Conservation (phyloP, 164 flowering plant genomes). For the Vitis cinerea region DNA sequence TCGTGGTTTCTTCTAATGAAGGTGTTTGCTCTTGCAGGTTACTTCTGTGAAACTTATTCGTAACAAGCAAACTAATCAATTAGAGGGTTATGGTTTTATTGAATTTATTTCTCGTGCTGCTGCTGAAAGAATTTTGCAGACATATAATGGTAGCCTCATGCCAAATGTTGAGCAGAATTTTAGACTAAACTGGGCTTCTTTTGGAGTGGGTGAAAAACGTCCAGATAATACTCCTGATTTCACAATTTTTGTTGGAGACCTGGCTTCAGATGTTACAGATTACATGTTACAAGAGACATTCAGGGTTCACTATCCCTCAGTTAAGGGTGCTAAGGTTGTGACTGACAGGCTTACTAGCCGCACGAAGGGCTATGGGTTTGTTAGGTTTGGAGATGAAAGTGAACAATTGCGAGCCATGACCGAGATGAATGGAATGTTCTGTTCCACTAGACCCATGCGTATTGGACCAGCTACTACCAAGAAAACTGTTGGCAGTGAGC, state of each 20-base stretch:
- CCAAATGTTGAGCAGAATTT: conserved; percentile 51
- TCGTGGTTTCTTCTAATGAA: background rate
- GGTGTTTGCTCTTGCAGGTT: conserved; percentile 30
- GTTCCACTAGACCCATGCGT: conserved; percentile 61
- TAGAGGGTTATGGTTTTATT: conserved; percentile 64
- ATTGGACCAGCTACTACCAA: conserved; percentile 59
- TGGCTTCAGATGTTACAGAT: conserved; percentile 65
- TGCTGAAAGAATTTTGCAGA: conserved; percentile 50
- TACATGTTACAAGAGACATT: conserved; percentile 53
- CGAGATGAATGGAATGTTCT: conserved; percentile 59
- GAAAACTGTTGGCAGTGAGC: conserved; percentile 30
- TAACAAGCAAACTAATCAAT: conserved; percentile 47
- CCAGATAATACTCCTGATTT: conserved; percentile 45
- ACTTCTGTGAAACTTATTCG: conserved; percentile 46
- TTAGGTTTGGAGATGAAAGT: conserved; percentile 57
- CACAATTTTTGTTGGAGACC: conserved; percentile 66
- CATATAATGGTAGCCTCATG: conserved; percentile 47
- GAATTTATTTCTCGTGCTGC: conserved; percentile 49
- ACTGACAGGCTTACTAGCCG: conserved; percentile 57
- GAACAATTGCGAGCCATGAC: conserved; percentile 58
- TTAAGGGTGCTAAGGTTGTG: conserved; percentile 68
- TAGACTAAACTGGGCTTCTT: conserved; percentile 63
- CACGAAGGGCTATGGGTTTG: conserved; percentile 69
- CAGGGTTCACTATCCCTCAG: conserved; percentile 38
- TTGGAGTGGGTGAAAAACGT: conserved; percentile 50